phyloP scores from a whole-genome alignment of 2,329 filamentous ascomycete species.

The Aspergillus clavatus region DNA sequence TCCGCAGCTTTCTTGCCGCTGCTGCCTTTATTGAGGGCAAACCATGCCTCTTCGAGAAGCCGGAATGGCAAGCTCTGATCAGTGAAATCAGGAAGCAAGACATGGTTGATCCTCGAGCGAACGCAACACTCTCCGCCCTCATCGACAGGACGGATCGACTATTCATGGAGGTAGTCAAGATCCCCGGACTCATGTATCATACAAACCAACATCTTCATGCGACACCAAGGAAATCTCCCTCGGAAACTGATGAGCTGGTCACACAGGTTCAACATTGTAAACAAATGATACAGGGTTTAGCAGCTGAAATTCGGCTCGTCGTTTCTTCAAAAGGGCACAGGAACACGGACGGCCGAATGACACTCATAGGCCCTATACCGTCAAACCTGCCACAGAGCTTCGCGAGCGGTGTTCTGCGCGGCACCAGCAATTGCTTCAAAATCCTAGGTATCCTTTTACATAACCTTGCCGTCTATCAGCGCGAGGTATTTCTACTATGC shows the following conservation, averaged over 20 bases:
- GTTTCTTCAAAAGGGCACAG: constrained; percentile 11
- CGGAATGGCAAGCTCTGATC: constrained; percentile 28
- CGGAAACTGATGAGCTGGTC: not conserved
- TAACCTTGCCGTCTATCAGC: constrained; percentile 7
- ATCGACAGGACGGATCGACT: constrained; percentile 23
- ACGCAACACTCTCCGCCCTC: constrained; percentile 18
- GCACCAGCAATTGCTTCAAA: constrained; percentile 13
- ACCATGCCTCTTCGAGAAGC: constrained; percentile 28
- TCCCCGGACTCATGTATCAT: constrained; percentile 17
- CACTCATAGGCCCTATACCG: constrained; percentile 21
- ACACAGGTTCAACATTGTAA: not conserved
- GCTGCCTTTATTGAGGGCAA: constrained; percentile 28
- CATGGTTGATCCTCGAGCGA: constrained; percentile 15
- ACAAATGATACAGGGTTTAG: not conserved
- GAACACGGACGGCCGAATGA: constrained; percentile 1
- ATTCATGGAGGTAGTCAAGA: constrained; percentile 21
- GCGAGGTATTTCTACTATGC: not conserved
- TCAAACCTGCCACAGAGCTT: constrained; percentile 20
- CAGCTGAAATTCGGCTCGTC: constrained; percentile 13
- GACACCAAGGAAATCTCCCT: constrained; percentile 1
- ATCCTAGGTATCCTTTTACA: constrained; percentile 15
- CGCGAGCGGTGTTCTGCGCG: constrained; percentile 19
- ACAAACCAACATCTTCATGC: constrained; percentile 7
- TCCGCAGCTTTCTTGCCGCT: constrained; percentile 32
- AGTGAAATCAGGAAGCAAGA: constrained; percentile 25